Percentiles rank a stretch among this genome's conserved stretches.
Evolutionary conservation across 495 filamentous ascomycete species (phyloP).

Genomic region (Penicillium salamii): DNA sequence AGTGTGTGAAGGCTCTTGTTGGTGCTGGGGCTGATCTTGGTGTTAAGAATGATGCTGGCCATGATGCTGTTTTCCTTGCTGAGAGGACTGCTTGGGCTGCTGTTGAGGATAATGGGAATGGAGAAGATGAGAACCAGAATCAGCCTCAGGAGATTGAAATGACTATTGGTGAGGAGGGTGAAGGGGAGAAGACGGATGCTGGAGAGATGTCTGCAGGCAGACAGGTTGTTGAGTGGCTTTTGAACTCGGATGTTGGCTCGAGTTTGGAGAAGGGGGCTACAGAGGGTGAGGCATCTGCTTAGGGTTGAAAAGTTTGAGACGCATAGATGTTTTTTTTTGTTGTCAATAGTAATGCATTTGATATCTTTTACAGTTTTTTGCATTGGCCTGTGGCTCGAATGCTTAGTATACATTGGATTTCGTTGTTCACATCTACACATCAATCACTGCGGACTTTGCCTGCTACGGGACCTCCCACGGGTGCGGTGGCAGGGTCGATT

Average conservation of each 20-base stretch:
- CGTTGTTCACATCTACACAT: conserved; percentile 9
- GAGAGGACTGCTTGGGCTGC: conserved; percentile 56
- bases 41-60: conserved; percentile 74
- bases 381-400: background rate
- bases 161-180: conserved; percentile 25
- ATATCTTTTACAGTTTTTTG: conserved; percentile 2
- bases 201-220: conserved; percentile 36
- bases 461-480: conserved; percentile 13
- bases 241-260: conserved; percentile 38
- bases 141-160: conserved; percentile 29
- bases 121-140: conserved; percentile 8
- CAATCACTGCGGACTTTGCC: conserved; percentile 29
- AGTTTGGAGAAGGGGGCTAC: conserved; percentile 35
- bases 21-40: conserved; percentile 70
- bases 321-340: conserved; percentile 6
- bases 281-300: conserved; percentile 22
- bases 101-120: conserved; percentile 20
- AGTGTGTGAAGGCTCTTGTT: conserved; percentile 71
- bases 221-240: conserved; percentile 48
- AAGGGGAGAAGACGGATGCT: conserved; percentile 6
- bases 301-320: conserved; percentile 10
- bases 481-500: conserved; percentile 24
- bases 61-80: conserved; percentile 83
- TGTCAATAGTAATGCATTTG: conserved; percentile 12
- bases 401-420: conserved; percentile 13